Evolutionary conservation across 352 stramenopile genomes (phyloP).

Genomic region (Phytopythium delawarense): DNA sequence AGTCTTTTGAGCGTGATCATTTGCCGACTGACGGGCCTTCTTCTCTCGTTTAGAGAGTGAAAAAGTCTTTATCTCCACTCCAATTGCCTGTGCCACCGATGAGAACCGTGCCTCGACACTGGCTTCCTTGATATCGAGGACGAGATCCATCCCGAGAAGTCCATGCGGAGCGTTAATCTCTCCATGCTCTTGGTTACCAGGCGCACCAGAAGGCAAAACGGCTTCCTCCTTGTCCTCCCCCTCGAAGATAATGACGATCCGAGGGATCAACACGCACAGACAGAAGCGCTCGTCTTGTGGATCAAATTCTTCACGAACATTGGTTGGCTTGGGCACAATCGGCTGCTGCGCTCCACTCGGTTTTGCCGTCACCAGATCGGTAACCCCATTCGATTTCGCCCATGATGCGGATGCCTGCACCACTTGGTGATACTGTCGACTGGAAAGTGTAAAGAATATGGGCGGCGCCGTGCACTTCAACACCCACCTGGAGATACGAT

Average conservation of each 20-base stretch:
- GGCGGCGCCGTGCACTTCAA: slow-evolving; percentile 66
- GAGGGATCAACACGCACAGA: slow-evolving; percentile 58
- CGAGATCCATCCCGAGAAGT: slow-evolving; percentile 43
- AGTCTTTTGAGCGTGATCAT: not conserved
- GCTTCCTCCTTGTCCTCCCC: slow-evolving; percentile 22
- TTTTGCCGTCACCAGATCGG: not conserved
- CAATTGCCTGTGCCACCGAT: slow-evolving; percentile 41
- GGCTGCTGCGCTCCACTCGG: not conserved
- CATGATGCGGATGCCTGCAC: slow-evolving; percentile 57
- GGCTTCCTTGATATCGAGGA: slow-evolving; percentile 51
- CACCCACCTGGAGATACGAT: slow-evolving; percentile 45
- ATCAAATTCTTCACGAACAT: slow-evolving; percentile 31
- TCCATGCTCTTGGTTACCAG: slow-evolving; percentile 5
- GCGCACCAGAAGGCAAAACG: not conserved
- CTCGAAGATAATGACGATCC: slow-evolving; percentile 63
- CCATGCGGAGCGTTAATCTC: not conserved
- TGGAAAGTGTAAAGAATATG: slow-evolving; percentile 69
- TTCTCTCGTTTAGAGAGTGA: slow-evolving; percentile 43
- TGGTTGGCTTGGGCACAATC: not conserved
- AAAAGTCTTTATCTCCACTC: slow-evolving; percentile 38
- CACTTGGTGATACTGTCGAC: slow-evolving; percentile 62
- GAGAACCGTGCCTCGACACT: slow-evolving; percentile 67
- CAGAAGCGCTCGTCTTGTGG: slow-evolving; percentile 56
- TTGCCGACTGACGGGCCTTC: not conserved
- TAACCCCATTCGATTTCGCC: slow-evolving; percentile 25